Percentiles rank a stretch among this genome's conserved stretches.
These are phyloP conservation scores for Stromatinia cepivora DNA, from an alignment of 2,329 filamentous ascomycete genomes.

Conservation along the genomic window DNA sequence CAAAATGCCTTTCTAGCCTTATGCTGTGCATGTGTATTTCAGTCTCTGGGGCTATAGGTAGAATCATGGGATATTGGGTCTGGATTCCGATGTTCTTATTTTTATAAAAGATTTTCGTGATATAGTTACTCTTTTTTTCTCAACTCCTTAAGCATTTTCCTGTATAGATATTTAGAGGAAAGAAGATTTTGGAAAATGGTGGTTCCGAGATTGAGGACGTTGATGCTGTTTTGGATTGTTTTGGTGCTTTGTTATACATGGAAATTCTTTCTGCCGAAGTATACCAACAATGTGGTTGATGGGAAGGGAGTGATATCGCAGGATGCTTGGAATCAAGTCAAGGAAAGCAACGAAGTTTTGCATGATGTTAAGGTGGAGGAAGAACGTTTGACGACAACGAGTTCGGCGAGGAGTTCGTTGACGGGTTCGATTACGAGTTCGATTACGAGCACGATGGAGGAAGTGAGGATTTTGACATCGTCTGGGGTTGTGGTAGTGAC, in stretches of 20 bases:
- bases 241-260: conserved; percentile 1
- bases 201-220: background rate
- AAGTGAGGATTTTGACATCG: background rate
- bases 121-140: background rate
- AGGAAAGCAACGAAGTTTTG: background rate
- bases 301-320: background rate
- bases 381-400: background rate
- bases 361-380: background rate
- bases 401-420: too few relatives aligned
- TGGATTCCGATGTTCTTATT: background rate
- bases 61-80: background rate
- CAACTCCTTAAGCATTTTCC: background rate
- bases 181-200: background rate
- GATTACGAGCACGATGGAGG: background rate
- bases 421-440: too few relatives aligned
- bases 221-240: conserved; percentile 6
- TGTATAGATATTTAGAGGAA: background rate
- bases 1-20: background rate
- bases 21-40: conserved; percentile 1
- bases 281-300: background rate
- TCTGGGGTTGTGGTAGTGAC: background rate
- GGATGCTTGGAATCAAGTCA: background rate
- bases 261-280: conserved; percentile 4
- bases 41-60: background rate
- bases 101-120: background rate